These are phyloP conservation scores for Verticillium klebahnii DNA, from an alignment of 2,329 filamentous ascomycete species.

Conservation along the genomic window DNA sequence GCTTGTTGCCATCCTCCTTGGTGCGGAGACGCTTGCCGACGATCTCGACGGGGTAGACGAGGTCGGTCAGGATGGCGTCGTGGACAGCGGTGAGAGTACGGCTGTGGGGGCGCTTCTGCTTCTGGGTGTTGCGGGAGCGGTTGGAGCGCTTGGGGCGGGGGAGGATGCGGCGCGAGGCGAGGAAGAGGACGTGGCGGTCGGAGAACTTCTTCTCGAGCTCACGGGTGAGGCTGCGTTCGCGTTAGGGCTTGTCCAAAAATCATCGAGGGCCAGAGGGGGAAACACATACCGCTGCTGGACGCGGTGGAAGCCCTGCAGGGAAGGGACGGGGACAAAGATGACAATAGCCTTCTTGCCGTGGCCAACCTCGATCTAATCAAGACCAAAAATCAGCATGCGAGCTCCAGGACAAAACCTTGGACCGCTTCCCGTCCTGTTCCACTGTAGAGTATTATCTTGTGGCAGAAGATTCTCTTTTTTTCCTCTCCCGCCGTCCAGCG, in stretches of 20 bases:
- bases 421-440: slow-evolving; percentile 74
- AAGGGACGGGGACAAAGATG: slow-evolving; percentile 99
- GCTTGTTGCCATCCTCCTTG: slow-evolving; percentile 98
- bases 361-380: slow-evolving; percentile 94
- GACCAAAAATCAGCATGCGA: slow-evolving; percentile 69
- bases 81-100: slow-evolving; percentile 98
- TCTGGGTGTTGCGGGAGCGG: slow-evolving; percentile 93
- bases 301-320: slow-evolving; percentile 97
- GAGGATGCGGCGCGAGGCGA: slow-evolving; percentile 97
- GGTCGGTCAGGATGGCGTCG: slow-evolving; percentile 95
- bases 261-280: slow-evolving; percentile 1
- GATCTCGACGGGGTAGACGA: slow-evolving; percentile 99
- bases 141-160: slow-evolving; percentile 97
- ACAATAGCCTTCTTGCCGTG: slow-evolving; percentile 99
- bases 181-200: slow-evolving; percentile 98
- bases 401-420: slow-evolving; percentile 67
- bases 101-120: slow-evolving; percentile 97
- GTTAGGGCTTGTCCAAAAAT: background rate
- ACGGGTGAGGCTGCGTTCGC: slow-evolving; percentile 76
- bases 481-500: background rate
- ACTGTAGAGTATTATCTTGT: slow-evolving; percentile 18
- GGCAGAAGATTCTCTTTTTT: slow-evolving; percentile 13
- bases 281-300: slow-evolving; percentile 94
- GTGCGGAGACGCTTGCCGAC: slow-evolving; percentile 98
- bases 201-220: slow-evolving; percentile 99